Conservation (phyloP, 495 filamentous ascomycete genomes). For the Margaritispora aquatica region DNA sequence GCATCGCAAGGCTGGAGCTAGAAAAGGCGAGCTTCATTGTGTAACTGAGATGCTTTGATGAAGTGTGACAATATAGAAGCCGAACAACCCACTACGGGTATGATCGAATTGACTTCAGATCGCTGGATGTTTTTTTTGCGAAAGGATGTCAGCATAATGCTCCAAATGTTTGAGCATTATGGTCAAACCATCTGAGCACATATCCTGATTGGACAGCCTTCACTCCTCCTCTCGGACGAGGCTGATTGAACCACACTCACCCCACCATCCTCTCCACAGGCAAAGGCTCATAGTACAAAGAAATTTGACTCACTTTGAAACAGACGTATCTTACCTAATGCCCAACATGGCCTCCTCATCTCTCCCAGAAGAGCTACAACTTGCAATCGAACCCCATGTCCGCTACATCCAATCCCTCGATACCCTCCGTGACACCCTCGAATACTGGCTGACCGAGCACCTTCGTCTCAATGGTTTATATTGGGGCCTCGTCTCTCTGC, state of each 20-base stretch:
- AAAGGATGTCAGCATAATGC: not conserved
- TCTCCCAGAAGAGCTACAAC: slow-evolving; percentile 47
- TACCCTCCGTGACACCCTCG: slow-evolving; percentile 85
- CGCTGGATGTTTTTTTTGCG: not conserved
- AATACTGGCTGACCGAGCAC: slow-evolving; percentile 97
- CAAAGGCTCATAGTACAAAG: not conserved
- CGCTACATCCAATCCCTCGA: slow-evolving; percentile 91
- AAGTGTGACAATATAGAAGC: too few species aligned
- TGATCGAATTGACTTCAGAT: too few species aligned
- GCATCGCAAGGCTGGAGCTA: not conserved
- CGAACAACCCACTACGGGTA: too few species aligned
- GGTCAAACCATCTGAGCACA: not conserved
- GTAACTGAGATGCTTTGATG: too few species aligned
- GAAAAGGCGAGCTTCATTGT: not conserved
- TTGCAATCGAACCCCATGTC: slow-evolving; percentile 74
- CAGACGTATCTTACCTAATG: not conserved
- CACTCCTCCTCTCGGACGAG: not conserved
- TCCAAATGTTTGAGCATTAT: too few species aligned
- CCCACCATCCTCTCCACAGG: not conserved
- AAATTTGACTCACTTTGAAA: too few species aligned
- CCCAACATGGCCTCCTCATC: slow-evolving; percentile 16
- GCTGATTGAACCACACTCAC: not conserved
- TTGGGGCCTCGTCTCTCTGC: slow-evolving; percentile 87
- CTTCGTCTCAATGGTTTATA: slow-evolving; percentile 91
- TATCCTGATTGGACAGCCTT: not conserved